Conservation (phyloP, 805 yeast species). For the Candida oleophila region DNA sequence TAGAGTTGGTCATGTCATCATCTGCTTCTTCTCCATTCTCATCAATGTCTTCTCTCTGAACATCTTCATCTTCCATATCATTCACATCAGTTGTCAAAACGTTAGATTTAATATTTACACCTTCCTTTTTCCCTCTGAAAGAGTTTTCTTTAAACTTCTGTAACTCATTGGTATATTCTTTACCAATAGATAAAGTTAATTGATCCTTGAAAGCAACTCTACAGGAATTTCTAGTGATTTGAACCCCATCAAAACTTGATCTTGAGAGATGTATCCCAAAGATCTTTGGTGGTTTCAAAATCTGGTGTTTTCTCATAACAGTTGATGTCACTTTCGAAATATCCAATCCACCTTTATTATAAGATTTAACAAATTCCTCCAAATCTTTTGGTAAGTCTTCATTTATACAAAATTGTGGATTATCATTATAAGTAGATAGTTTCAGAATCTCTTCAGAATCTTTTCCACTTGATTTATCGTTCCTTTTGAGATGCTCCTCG, state of each 20-base stretch:
- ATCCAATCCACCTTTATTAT: constrained; percentile 43
- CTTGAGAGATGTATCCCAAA: constrained; percentile 83
- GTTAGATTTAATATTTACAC: constrained; percentile 16
- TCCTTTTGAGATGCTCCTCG: constrained; percentile 25
- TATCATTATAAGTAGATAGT: constrained; percentile 33
- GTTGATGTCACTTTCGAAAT: constrained; percentile 54
- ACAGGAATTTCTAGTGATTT: constrained; percentile 72
- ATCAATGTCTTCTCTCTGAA: constrained; percentile 39
- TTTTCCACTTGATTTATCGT: constrained; percentile 11
- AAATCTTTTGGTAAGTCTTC: constrained; percentile 60
- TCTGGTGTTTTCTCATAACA: constrained; percentile 62
- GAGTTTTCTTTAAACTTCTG: constrained; percentile 31
- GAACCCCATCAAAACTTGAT: constrained; percentile 69
- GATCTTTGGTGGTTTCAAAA: constrained; percentile 66
- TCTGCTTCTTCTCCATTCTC: constrained; percentile 32
- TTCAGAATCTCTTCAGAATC: constrained; percentile 15
- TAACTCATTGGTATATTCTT: constrained; percentile 35
- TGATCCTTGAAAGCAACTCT: constrained; percentile 62
- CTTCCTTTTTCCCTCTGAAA: constrained; percentile 11
- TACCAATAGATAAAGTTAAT: constrained; percentile 48
- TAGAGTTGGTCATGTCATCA: constrained; percentile 13
- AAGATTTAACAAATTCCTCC: constrained; percentile 46
- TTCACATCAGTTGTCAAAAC: constrained; percentile 27
- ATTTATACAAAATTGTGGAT: constrained; percentile 50
- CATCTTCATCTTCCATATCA: constrained; percentile 32